A percentile compares a stretch with the other conserved stretches of the same genome.
phyloP scores from a whole-genome alignment of 2,329 filamentous ascomycete species.

The Alternaria arbusti region DNA sequence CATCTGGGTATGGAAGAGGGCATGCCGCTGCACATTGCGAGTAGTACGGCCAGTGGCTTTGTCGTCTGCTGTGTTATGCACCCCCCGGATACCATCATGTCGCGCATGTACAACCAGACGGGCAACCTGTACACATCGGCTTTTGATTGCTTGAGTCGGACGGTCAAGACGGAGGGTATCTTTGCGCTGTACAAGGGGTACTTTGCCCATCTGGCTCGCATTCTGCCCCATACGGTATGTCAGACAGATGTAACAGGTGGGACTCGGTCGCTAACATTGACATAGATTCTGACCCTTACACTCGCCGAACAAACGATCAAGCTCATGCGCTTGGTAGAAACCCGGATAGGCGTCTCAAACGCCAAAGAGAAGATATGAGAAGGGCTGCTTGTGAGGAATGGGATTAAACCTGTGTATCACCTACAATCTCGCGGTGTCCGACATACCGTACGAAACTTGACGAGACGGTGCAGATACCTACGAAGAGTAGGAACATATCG shows the following conservation, averaged over 20 bases:
- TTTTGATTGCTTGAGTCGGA: conserved; percentile 90
- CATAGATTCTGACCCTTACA: conserved; percentile 83
- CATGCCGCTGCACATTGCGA: conserved; percentile 83
- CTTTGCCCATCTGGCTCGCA: conserved; percentile 90
- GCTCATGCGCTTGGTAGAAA: conserved; percentile 80
- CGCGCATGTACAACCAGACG: conserved; percentile 97
- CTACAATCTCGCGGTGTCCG: background rate
- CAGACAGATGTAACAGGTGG: background rate
- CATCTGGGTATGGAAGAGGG: conserved; percentile 92
- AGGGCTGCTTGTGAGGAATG: background rate
- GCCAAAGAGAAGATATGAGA: conserved; percentile 55
- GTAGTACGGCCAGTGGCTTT: conserved; percentile 88
- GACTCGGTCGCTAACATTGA: conserved; percentile 20
- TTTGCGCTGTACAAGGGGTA: conserved; percentile 98
- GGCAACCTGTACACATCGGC: conserved; percentile 95
- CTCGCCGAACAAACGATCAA: conserved; percentile 98
- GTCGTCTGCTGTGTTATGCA: conserved; percentile 99
- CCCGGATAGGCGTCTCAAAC: conserved; percentile 58
- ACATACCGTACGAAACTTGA: background rate
- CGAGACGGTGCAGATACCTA: background rate
- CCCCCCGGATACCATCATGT: conserved; percentile 98
- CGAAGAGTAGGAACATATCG: background rate
- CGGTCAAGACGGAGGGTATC: conserved; percentile 86
- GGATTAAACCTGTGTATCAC: background rate
- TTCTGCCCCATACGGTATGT: conserved; percentile 84